Evolutionary conservation across 139 green algal genomes (phyloP), one percentile per base, ranked within the genome.

Genomic region (Trebouxia sp.): DNA sequence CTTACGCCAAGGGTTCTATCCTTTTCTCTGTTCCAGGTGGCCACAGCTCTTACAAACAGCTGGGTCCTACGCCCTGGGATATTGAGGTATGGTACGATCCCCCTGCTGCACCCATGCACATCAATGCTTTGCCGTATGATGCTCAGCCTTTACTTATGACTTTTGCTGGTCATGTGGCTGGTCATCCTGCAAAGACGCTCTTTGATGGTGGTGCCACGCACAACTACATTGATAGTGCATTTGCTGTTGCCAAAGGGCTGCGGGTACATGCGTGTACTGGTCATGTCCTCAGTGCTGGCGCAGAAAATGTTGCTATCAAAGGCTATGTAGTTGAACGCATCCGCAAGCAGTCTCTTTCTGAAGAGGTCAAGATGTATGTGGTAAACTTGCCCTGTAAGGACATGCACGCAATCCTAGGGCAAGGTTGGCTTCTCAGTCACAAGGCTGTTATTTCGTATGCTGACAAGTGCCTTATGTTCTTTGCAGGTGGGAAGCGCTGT

Each of bases 51-150:
- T 24, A 30, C 32, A 30, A 3, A 24, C 6, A 28, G 41, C 58
- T 43, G 41, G 58, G 58, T 6, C 58, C 58, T n/a, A 6, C 58
- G 22, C 58, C 58, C 32, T 69, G 58, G 58, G 58, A 7, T 69
- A 30, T 69, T 43, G 58, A 69, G 30, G 42, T 69, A 28, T 69
- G 58, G 58, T 69, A 43, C 42, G 58, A 69, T 43, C 30, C 58
- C 42, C 58, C 58, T n/a, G 58, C 58, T 22, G 30, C 58, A n/a
- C 30, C 30, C 41, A 30, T 38, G 41, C 58, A 69, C 30, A 8
- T 69, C 30, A 69, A 43, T 30, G 41, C 58, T 43, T 5, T 69
- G 30, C 42, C 58, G 6, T 42, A 30, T 69, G 58, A 43, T 43
- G 58, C 58, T n/a, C 10, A 69, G 41, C 30, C 20, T 26, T 43